Evolutionary conservation across 2,329 filamentous ascomycete species (phyloP), one percentile per base, ranked within the genome.

Genomic region (Chrysosporium queenslandicum): DNA sequence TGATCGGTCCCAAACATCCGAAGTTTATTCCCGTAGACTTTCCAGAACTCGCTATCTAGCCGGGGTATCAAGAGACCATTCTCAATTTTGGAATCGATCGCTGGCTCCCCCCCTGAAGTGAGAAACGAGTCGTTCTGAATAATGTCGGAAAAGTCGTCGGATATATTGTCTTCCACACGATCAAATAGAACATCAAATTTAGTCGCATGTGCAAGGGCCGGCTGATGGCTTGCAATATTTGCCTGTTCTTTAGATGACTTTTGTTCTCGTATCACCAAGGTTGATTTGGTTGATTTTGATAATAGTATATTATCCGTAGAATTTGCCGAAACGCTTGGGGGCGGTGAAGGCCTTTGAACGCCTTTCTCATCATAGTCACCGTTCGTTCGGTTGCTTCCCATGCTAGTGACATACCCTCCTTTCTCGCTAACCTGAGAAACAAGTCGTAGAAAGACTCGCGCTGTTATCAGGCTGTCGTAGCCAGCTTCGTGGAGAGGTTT

Each of bases 381-480:
- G 1, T 18, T 1, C 5, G 21, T 18, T 7, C 16, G 27, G 8
- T 3, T 2, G 14, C 20, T 4, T 9, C 49, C 50, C 16, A 14
- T 14, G 12, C 20, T 11, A 20, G 25, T 8, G 11, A 40, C 11
- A 51, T 50, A 16, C 18, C 18, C 49, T 29, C 5, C 30, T 25
- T 69, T 67, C 8, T 65, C 64, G 54, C 74, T 71, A 3, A 81
- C 66, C 58, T 77, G 76, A 1, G 74, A 69, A 7, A 77, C 74
- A 2, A 83, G 67, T 50, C 75, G 74, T 48, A 82, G 71, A 57
- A 80, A 77, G 23, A 81, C 70, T 52, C 76, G 74, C 2, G 79
- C 80, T 0, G 80, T 81, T 20, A 82, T 68, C 55, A 78, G 72
- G 63, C 78, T 81, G 61, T 83, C 80, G 57, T 78, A 83, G 6